Evolutionary conservation across 2,329 filamentous ascomycete species (phyloP).

Genomic region (Leptosphaerulina australis): DNA sequence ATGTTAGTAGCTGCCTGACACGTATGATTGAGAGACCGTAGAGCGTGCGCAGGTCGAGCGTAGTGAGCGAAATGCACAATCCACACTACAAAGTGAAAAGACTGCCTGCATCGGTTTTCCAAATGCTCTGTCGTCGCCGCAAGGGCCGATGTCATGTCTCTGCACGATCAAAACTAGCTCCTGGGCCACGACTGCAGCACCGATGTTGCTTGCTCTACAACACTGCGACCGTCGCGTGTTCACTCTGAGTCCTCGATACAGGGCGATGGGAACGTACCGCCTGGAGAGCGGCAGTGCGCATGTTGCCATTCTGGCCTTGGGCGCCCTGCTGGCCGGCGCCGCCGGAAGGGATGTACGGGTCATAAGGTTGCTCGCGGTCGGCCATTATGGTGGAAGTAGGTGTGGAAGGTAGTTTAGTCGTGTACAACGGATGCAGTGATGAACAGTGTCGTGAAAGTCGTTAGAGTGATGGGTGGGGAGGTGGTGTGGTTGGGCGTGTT

Average conservation of each 20-base stretch:
- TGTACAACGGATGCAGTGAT: constrained; percentile 28
- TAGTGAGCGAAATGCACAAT: neutral
- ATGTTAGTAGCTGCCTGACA: constrained; percentile 7
- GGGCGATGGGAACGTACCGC: constrained; percentile 63
- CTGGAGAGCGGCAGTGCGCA: constrained; percentile 76
- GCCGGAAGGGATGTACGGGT: constrained; percentile 84
- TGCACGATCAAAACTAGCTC: constrained; percentile 15
- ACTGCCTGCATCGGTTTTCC: neutral
- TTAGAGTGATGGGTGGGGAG: constrained; percentile 32
- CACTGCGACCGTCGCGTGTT: neutral
- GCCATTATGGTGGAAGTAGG: constrained; percentile 54
- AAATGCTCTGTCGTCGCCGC: constrained; percentile 8
- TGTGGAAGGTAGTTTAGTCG: constrained; percentile 12
- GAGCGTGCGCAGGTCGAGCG: neutral
- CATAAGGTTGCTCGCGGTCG: constrained; percentile 72
- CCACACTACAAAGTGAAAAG: neutral
- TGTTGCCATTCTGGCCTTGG: constrained; percentile 60
- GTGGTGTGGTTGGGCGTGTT: constrained; percentile 32
- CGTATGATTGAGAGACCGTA: neutral
- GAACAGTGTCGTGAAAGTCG: constrained; percentile 20
- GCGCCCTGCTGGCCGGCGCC: constrained; percentile 57
- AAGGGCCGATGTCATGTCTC: constrained; percentile 22
- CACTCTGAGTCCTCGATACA: constrained; percentile 4
- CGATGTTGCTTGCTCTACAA: constrained; percentile 5
- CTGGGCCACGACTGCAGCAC: constrained; percentile 6